Base-by-base conservation (phyloP, 2,329 filamentous ascomycete genomes). In the Teratosphaeria nubilosa region DNA sequence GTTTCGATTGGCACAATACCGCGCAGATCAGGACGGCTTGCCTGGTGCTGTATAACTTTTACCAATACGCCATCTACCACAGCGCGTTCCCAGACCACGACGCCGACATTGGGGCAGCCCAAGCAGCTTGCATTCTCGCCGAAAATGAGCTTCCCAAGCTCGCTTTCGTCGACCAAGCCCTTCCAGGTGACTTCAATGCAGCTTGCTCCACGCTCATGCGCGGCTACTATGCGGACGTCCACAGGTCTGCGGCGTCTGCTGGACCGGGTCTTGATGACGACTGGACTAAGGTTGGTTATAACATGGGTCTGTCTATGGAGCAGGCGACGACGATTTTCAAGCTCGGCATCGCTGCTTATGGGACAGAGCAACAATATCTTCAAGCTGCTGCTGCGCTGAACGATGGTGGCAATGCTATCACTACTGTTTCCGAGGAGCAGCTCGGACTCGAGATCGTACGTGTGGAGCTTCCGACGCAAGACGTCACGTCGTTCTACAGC, bases 61-160 rank as follows among this genome's bases (percentile, higher is more conserved):
- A 96, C 62, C 88, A 90, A 63, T 99, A 96, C 64, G 78, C 97
- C 0, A 78, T 91, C 10, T 82, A 87, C 60, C 91, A 97, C 68
- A 82, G 88, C 41, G 92, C 95, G 16, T 96, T 91, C 67, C 86
- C 88, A 0, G 94, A 97, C 70, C 88, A 91, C 68, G 77, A 73
- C 0, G 76, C 80, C 0, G 82, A 92, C 62, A 78, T 97, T 59
- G 74, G 82, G 16, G 76, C 79, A 0, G 90, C 91, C 0, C 77
- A 86, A 7, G 70, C 71, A 1, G 70, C 92, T 30, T 95, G 90
- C 66, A 80, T 84, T 22, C 68, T 78, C 14, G 90, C 88, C 1
- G 78, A 83, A 2, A 67, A 75, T 1, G 90, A 97, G 72, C 78
- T 94, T 37, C 81, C 82, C 61, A 77, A 81, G 56, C 77, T 86